Conservation (phyloP, 768 basidiomycete genomes). For the Mycena epipterygia region DNA sequence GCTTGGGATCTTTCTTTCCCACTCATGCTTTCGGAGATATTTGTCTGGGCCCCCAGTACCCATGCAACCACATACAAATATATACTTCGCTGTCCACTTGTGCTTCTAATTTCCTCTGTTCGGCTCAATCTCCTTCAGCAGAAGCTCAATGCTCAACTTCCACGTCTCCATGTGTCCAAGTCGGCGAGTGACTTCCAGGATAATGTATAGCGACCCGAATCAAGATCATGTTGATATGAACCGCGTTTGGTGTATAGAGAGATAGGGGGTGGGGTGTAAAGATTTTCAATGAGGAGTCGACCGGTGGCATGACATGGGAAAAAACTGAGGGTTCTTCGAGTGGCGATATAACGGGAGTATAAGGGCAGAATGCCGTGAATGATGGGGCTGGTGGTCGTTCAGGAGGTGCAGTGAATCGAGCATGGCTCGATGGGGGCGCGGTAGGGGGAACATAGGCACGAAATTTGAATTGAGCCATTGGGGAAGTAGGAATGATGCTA, state of each 20-base stretch:
- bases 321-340: background rate
- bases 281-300: background rate
- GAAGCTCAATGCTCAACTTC: background rate
- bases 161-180: background rate
- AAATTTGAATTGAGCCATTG: too few relatives aligned
- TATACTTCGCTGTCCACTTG: slow-evolving; percentile 5
- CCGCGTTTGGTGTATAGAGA: background rate
- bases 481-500: too few relatives aligned
- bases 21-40: slow-evolving; percentile 6
- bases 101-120: background rate
- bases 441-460: too few relatives aligned
- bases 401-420: too few relatives aligned
- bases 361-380: too few relatives aligned
- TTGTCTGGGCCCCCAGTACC: slow-evolving; percentile 14
- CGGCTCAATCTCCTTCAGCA: slow-evolving; percentile 9
- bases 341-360: too few relatives aligned
- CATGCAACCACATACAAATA: slow-evolving; percentile 14
- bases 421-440: too few relatives aligned
- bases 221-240: background rate
- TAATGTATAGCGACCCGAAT: background rate
- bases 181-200: background rate
- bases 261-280: background rate
- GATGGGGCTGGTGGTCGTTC: too few relatives aligned
- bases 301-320: background rate
- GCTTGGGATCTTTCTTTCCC: background rate